These are phyloP conservation scores for Nissolia schottii DNA, from an alignment of 306 rosid genomes.

Conservation along the genomic window DNA sequence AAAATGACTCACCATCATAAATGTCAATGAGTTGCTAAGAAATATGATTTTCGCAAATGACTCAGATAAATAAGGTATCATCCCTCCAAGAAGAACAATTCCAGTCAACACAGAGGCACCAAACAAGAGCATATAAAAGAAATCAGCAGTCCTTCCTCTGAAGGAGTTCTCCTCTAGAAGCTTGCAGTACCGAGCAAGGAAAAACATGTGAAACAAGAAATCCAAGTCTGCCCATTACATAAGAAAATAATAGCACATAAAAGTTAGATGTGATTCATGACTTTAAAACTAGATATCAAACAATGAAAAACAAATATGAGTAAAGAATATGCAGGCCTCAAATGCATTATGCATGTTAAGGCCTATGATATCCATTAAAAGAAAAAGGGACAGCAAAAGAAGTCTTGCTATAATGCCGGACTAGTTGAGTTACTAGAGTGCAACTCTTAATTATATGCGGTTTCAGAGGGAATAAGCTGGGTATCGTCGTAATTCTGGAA, in stretches of 20 bases:
- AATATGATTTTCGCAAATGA: slow-evolving; percentile 87
- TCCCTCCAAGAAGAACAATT: slow-evolving; percentile 88
- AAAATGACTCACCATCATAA: slow-evolving; percentile 75
- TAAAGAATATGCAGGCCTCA: neutral
- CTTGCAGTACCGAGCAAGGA: slow-evolving; percentile 97
- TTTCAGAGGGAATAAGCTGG: neutral
- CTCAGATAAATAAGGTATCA: slow-evolving; percentile 84
- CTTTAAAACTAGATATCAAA: slow-evolving; percentile 12
- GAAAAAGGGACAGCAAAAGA: neutral
- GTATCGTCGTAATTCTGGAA: neutral
- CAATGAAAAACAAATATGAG: neutral
- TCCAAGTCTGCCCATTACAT: slow-evolving; percentile 72
- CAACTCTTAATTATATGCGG: neutral
- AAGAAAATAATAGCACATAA: slow-evolving; percentile 28
- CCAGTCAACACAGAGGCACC: slow-evolving; percentile 90
- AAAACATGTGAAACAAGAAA: slow-evolving; percentile 98
- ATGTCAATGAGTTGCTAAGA: slow-evolving; percentile 93
- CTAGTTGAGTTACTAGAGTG: too few species aligned
- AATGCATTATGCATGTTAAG: neutral
- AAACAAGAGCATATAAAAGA: slow-evolving; percentile 90
- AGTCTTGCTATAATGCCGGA: too few species aligned
- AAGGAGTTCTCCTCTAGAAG: slow-evolving; percentile 98
- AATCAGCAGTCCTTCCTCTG: slow-evolving; percentile 94
- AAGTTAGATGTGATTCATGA: neutral
- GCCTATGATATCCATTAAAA: neutral